Conservation (phyloP, 148 eudicot species). For the Hydrangea macrophylla region DNA sequence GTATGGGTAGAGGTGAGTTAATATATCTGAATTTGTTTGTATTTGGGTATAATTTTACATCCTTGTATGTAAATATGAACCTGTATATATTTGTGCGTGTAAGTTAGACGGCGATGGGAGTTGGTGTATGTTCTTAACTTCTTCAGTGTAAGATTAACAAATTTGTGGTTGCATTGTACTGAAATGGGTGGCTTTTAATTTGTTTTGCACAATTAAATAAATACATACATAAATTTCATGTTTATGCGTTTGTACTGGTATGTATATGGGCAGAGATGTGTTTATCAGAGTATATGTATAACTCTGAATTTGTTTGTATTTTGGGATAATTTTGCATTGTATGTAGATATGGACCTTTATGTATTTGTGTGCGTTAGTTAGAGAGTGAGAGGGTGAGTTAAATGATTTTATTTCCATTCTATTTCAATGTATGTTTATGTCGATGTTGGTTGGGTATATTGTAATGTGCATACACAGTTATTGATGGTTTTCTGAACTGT, state of each 20-base stretch:
- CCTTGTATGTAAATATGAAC: too few species aligned
- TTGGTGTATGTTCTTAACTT: constrained; percentile 74
- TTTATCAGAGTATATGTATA: too few species aligned
- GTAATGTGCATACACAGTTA: not conserved
- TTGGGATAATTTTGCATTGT: too few species aligned
- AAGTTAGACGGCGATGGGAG: constrained; percentile 72
- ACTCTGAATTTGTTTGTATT: too few species aligned
- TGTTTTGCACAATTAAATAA: not conserved
- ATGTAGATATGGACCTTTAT: too few species aligned
- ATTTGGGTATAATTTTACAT: too few species aligned
- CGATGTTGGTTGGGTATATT: not conserved
- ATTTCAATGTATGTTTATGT: not conserved
- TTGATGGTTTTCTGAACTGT: constrained; percentile 3
- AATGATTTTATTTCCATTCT: too few species aligned
- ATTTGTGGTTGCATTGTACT: not conserved
- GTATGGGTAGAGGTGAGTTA: too few species aligned
- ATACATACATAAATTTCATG: not conserved
- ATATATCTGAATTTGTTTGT: too few species aligned
- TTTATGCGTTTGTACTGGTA: not conserved
- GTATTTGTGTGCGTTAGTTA: not conserved
- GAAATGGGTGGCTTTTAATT: too few species aligned
- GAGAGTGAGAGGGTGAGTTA: too few species aligned
- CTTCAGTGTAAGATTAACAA: not conserved
- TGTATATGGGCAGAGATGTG: not conserved
- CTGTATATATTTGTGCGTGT: too few species aligned